Percentiles rank a stretch among this genome's conserved stretches.
Conservation (phyloP, 2,329 filamentous ascomycete genomes). For the Penicillium vulpinum region DNA sequence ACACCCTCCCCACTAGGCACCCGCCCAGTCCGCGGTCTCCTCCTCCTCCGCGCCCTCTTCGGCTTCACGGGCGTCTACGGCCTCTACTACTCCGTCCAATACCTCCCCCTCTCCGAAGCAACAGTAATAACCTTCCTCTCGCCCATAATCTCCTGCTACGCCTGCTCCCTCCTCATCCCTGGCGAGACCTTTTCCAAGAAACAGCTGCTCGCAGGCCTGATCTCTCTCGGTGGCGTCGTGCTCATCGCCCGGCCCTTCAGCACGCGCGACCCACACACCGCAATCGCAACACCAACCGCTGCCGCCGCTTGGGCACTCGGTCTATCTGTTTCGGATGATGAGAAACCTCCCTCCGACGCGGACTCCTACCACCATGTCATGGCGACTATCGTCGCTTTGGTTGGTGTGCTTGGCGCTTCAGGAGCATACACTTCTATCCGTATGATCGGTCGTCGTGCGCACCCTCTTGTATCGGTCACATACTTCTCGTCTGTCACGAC, state of each 20-base stretch:
- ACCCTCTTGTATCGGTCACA: constrained; percentile 81
- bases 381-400: constrained; percentile 69
- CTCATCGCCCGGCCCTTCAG: constrained; percentile 72
- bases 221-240: constrained; percentile 77
- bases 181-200: constrained; percentile 75
- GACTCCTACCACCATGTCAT: constrained; percentile 65
- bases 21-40: constrained; percentile 64
- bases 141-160: constrained; percentile 75
- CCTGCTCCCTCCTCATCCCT: constrained; percentile 69
- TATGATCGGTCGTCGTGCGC: constrained; percentile 75
- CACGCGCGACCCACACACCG: constrained; percentile 5
- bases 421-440: constrained; percentile 75
- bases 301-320: constrained; percentile 6
- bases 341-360: constrained; percentile 34
- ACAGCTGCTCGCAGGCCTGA: constrained; percentile 72
- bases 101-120: constrained; percentile 81
- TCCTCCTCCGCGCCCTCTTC: constrained; percentile 66
- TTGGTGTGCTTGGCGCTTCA: constrained; percentile 75
- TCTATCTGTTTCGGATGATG: constrained; percentile 8
- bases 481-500: constrained; percentile 75
- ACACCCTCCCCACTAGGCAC: constrained; percentile 70
- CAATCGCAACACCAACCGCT: constrained; percentile 20
- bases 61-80: constrained; percentile 80
- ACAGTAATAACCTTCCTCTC: constrained; percentile 87
- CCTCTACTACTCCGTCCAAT: constrained; percentile 72